phyloP scores from a whole-genome alignment of 352 stramenopile species.

The Phytophthora pseudosyringae region DNA sequence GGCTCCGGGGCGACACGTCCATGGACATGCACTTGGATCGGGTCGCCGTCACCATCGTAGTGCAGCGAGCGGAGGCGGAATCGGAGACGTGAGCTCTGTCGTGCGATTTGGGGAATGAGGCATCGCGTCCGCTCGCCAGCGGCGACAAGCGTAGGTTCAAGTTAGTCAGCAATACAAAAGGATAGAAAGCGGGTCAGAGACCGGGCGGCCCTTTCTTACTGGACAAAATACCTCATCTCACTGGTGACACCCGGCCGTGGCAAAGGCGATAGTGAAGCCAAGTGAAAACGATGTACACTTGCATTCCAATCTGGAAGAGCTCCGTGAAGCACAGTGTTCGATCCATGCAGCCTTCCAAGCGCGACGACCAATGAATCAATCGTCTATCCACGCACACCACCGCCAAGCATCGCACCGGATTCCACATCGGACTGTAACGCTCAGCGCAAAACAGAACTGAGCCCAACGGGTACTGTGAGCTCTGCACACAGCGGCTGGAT shows the following conservation, averaged over 20 bases:
- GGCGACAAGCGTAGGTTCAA: constrained; percentile 23
- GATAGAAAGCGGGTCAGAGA: constrained; percentile 13
- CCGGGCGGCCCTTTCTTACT: not conserved
- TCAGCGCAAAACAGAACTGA: constrained; percentile 8
- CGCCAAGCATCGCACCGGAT: constrained; percentile 6
- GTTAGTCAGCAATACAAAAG: constrained; percentile 26
- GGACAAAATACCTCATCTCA: constrained; percentile 3
- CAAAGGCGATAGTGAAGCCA: constrained; percentile 12
- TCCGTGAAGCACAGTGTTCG: not conserved
- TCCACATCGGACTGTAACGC: constrained; percentile 1
- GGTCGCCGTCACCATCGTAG: constrained; percentile 24
- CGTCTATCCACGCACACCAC: not conserved
- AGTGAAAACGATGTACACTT: constrained; percentile 10
- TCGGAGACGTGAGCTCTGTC: not conserved
- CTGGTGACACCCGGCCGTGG: constrained; percentile 14
- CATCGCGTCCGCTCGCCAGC: constrained; percentile 20
- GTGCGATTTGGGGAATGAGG: constrained; percentile 31
- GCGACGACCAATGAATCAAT: not conserved
- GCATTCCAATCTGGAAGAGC: not conserved
- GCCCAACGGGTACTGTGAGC: not conserved
- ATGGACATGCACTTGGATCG: constrained; percentile 37
- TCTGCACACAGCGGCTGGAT: not conserved
- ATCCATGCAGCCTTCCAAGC: not conserved
- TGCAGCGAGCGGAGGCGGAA: not conserved
- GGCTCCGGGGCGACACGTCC: constrained; percentile 20